phyloP scores from a whole-genome alignment of 176 grass and related monocot genomes.

The Phoenix dactylifera region DNA sequence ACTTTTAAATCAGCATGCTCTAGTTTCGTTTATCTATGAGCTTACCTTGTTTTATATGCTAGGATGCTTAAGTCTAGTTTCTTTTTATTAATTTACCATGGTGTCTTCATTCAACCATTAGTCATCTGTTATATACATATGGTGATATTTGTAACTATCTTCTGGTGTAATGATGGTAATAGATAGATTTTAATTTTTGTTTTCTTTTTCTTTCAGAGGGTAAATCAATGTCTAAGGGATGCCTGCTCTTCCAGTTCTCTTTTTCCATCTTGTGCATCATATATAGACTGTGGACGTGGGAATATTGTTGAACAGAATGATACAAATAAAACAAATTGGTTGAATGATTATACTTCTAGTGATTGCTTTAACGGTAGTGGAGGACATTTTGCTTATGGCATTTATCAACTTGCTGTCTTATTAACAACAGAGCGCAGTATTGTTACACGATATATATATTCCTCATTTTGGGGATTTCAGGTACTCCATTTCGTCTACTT shows the following conservation, averaged over 20 bases:
- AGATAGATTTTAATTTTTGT: too few species aligned
- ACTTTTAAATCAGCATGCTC: too few species aligned
- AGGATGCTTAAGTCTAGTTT: too few species aligned
- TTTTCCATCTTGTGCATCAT: conserved; percentile 29
- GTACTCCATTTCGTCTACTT: conserved; percentile 26
- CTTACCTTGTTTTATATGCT: too few species aligned
- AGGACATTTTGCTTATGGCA: conserved; percentile 65
- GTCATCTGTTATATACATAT: too few species aligned
- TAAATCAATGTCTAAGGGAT: conserved; percentile 79
- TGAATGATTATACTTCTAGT: conserved; percentile 29
- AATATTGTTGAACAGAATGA: conserved; percentile 1
- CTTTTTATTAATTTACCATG: too few species aligned
- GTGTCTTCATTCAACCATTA: too few species aligned
- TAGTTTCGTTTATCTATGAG: too few species aligned
- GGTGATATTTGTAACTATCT: too few species aligned
- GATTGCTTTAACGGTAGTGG: conserved; percentile 33
- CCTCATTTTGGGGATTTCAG: conserved; percentile 96
- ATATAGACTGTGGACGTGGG: conserved; percentile 66
- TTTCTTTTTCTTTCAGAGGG: conserved; percentile 47
- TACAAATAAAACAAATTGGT: conserved; percentile 34
- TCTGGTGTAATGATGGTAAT: too few species aligned
- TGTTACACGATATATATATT: conserved; percentile 80
- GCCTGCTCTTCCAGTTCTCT: conserved; percentile 32
- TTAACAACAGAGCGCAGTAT: conserved; percentile 52
- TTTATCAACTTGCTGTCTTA: conserved; percentile 63